Evolutionary conservation across 2,329 filamentous ascomycete species (phyloP).

Genomic region (Westerdykella sp.): DNA sequence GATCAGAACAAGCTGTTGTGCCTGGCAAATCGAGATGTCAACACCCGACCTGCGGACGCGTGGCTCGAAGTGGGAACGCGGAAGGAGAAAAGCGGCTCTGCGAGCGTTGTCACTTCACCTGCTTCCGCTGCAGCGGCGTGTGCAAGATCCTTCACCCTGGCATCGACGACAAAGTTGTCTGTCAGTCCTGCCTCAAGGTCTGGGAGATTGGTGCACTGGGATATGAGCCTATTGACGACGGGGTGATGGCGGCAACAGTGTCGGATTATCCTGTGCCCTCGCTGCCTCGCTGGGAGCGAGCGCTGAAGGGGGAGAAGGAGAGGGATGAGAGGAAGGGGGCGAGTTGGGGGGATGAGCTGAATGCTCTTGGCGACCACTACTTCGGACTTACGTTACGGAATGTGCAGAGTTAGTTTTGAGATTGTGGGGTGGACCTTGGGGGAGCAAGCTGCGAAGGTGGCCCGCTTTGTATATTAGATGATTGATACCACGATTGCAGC

Average conservation of each 20-base stretch:
- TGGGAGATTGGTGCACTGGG: conserved; percentile 38
- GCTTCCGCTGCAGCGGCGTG: conserved; percentile 35
- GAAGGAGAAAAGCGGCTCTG: conserved; percentile 21
- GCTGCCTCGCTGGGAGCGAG: too few relatives aligned
- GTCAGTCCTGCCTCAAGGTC: conserved; percentile 23
- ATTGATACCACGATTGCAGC: too few relatives aligned
- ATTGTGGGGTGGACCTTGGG: too few relatives aligned
- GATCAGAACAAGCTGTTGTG: conserved; percentile 4
- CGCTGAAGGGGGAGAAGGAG: too few relatives aligned
- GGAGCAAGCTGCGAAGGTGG: too few relatives aligned
- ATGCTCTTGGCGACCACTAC: conserved; percentile 33
- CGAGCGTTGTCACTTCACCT: conserved; percentile 39
- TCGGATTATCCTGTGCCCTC: too few relatives aligned
- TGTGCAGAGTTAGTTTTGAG: too few relatives aligned
- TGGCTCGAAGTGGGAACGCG: conserved; percentile 15
- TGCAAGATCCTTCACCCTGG: conserved; percentile 12
- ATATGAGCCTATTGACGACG: conserved; percentile 28
- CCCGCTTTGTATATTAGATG: too few relatives aligned
- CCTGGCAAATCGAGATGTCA: conserved; percentile 31
- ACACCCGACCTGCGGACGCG: conserved; percentile 19
- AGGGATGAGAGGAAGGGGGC: conserved; percentile 10
- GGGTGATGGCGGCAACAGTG: too few relatives aligned
- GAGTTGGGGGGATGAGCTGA: conserved; percentile 29
- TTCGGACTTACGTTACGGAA: not conserved
- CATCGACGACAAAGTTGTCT: conserved; percentile 17